Evolutionary conservation across 768 basidiomycete species (phyloP).

Genomic region (Sarcodon aspratus): DNA sequence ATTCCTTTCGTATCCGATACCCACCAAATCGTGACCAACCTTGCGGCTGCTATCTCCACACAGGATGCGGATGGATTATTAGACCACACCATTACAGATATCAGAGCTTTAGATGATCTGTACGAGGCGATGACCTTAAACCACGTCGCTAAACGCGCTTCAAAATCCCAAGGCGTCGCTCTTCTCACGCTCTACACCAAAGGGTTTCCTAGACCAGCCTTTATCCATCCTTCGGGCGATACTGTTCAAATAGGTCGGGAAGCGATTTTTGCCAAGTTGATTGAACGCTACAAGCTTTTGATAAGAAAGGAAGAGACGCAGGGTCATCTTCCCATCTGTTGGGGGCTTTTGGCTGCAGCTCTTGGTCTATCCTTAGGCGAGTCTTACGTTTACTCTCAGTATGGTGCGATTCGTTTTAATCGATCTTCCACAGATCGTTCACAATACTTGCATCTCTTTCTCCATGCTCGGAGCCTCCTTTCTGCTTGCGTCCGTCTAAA

Average conservation of each 20-base stretch:
- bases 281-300: conserved; percentile 59
- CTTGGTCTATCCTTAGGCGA: conserved; percentile 65
- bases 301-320: conserved; percentile 52
- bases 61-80: conserved; percentile 4
- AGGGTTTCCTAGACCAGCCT: conserved; percentile 54
- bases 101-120: conserved; percentile 55
- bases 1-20: conserved; percentile 74
- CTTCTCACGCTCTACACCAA: conserved; percentile 81
- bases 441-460: conserved; percentile 83
- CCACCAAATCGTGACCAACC: conserved; percentile 27
- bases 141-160: conserved; percentile 79
- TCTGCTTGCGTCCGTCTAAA: conserved; percentile 92
- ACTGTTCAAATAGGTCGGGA: conserved; percentile 11
- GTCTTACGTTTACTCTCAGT: conserved; percentile 1
- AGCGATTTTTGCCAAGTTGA: conserved; percentile 21
- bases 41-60: background rate
- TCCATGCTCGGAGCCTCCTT: conserved; percentile 81
- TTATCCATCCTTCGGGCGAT: conserved; percentile 6
- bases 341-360: conserved; percentile 76
- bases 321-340: conserved; percentile 87
- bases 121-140: conserved; percentile 86
- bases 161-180: conserved; percentile 85
- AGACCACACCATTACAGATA: conserved; percentile 23
- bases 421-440: conserved; percentile 46
- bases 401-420: background rate